Conservation (phyloP, 1,284 basidiomycete species). For the Tranzscheliella williamsii region DNA sequence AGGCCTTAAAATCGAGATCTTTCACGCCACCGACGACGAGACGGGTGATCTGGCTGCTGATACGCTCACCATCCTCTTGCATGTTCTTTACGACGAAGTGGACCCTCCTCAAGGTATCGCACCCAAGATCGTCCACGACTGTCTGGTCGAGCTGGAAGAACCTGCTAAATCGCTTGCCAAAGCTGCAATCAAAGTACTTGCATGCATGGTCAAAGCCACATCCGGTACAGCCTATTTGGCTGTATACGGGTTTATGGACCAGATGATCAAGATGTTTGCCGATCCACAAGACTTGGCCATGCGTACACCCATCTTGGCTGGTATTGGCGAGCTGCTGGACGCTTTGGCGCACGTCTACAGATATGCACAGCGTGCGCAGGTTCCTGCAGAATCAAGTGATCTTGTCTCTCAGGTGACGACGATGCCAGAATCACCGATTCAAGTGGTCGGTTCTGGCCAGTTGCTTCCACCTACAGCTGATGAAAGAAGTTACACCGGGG, state of each 20-base stretch:
- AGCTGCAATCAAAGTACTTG: slow-evolving; percentile 38
- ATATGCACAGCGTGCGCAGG: slow-evolving; percentile 7
- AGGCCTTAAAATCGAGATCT: slow-evolving; percentile 54
- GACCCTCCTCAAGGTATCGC: slow-evolving; percentile 49
- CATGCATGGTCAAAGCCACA: slow-evolving; percentile 38
- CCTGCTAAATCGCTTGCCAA: slow-evolving; percentile 51
- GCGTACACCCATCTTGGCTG: slow-evolving; percentile 71
- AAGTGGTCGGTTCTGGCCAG: slow-evolving; percentile 20
- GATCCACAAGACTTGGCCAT: slow-evolving; percentile 76
- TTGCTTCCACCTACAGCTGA: slow-evolving; percentile 13
- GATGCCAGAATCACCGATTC: background rate
- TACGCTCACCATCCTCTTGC: slow-evolving; percentile 45
- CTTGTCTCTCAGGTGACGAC: background rate
- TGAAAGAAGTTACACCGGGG: slow-evolving; percentile 34
- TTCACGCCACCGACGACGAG: slow-evolving; percentile 58
- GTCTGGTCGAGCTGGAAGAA: slow-evolving; percentile 44
- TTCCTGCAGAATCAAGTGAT: background rate
- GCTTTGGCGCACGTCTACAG: slow-evolving; percentile 40
- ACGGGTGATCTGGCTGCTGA: slow-evolving; percentile 40
- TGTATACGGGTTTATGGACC: slow-evolving; percentile 42
- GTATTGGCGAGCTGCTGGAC: slow-evolving; percentile 47
- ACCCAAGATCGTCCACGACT: slow-evolving; percentile 49
- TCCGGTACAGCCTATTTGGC: slow-evolving; percentile 35
- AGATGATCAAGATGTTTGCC: slow-evolving; percentile 68
- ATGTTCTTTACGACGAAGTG: slow-evolving; percentile 45